Conservation (phyloP, 1,284 basidiomycete species). For the Wallemia ichthyophaga region DNA sequence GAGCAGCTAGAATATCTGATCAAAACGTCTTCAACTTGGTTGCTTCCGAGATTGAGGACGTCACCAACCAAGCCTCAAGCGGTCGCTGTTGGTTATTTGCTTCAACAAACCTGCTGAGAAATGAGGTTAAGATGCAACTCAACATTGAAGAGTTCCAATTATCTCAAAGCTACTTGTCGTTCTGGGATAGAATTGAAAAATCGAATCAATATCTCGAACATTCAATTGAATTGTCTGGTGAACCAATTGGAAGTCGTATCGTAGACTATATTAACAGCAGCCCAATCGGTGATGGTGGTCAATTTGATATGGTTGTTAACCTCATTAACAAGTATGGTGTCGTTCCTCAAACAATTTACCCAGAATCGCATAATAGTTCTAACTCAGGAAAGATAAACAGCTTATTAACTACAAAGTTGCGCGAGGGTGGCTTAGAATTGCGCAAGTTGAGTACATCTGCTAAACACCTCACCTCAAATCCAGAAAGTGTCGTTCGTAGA, state of each 20-base stretch:
- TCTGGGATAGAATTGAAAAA: slow-evolving; percentile 87
- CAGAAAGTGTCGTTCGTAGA: slow-evolving; percentile 12
- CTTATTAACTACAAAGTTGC: slow-evolving; percentile 60
- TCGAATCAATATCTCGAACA: slow-evolving; percentile 77
- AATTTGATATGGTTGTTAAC: slow-evolving; percentile 86
- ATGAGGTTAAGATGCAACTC: slow-evolving; percentile 54
- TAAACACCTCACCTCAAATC: slow-evolving; percentile 14
- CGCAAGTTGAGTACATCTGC: slow-evolving; percentile 29
- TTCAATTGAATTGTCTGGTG: slow-evolving; percentile 48
- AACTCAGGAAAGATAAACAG: slow-evolving; percentile 39
- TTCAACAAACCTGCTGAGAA: slow-evolving; percentile 52
- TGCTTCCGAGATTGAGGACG: slow-evolving; percentile 44
- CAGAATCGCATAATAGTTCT: slow-evolving; percentile 58
- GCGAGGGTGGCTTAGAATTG: slow-evolving; percentile 61
- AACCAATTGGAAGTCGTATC: slow-evolving; percentile 44
- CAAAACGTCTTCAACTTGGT: slow-evolving; percentile 59
- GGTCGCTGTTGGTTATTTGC: slow-evolving; percentile 84
- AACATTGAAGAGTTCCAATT: slow-evolving; percentile 64
- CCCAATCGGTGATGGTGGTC: slow-evolving; percentile 69
- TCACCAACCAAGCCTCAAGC: slow-evolving; percentile 61
- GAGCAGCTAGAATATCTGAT: slow-evolving; percentile 32
- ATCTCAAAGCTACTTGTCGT: slow-evolving; percentile 50
- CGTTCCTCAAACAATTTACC: slow-evolving; percentile 49
- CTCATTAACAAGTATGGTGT: slow-evolving; percentile 54
- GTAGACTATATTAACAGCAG: slow-evolving; percentile 42